Percentiles rank a stretch among this genome's conserved stretches.
These are phyloP conservation scores for Huntiella moniliformis DNA, from an alignment of 2,329 filamentous ascomycete species.

Conservation along the genomic window DNA sequence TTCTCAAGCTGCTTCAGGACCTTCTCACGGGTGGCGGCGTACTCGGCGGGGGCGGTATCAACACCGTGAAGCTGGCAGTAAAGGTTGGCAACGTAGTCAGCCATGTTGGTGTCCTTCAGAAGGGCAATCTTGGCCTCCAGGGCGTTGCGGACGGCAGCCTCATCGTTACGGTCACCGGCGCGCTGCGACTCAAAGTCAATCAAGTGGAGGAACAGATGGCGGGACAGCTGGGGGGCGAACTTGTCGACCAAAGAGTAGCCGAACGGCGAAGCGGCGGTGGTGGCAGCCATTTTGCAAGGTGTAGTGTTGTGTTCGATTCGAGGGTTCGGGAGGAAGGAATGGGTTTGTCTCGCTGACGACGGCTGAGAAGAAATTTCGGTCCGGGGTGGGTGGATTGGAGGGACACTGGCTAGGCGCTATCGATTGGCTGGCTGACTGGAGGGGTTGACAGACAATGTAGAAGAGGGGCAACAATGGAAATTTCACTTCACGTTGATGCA, in stretches of 20 bases:
- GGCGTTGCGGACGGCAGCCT: constrained; percentile 45
- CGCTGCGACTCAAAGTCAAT: constrained; percentile 78
- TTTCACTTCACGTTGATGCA: not conserved
- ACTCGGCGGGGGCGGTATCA: constrained; percentile 63
- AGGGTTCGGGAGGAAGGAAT: not conserved
- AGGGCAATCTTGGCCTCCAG: constrained; percentile 80
- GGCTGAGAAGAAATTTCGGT: not conserved
- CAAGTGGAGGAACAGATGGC: constrained; percentile 89
- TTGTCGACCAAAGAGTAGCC: constrained; percentile 25
- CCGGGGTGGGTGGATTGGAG: not conserved
- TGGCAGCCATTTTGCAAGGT: constrained; percentile 10
- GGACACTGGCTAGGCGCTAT: not conserved
- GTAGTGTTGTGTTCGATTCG: not conserved
- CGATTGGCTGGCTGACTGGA: not conserved
- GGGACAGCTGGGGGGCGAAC: constrained; percentile 79
- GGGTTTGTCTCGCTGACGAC: not conserved
- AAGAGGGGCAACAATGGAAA: not conserved
- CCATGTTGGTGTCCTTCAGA: constrained; percentile 85
- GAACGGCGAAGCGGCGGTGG: constrained; percentile 7
- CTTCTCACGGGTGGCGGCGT: constrained; percentile 72
- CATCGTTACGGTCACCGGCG: constrained; percentile 54
- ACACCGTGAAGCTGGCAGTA: constrained; percentile 78
- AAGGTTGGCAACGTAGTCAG: constrained; percentile 83
- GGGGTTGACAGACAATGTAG: not conserved
- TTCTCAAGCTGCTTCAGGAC: constrained; percentile 68